Base-by-base conservation (phyloP, 1,139 yeast genomes). In the Nadsonia commutata region DNA sequence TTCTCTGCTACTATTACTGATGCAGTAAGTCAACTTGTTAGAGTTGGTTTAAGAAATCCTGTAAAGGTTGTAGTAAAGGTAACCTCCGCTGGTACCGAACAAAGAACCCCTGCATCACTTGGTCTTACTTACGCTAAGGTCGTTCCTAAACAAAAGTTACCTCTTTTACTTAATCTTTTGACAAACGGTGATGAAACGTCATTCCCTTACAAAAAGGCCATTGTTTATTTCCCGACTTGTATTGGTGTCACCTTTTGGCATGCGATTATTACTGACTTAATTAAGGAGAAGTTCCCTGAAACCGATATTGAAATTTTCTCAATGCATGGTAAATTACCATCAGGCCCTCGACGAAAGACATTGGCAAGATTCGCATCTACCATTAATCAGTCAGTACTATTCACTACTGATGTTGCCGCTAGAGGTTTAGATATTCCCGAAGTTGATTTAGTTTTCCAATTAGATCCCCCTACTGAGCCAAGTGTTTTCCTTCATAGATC, bases 401-500 rank as follows among this genome's bases (percentile, higher is more conserved):
- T 88, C 64, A 63, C 68, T 2, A 64, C 68, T 1, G 68, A 64
- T 49, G 65, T 64, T 11, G 95, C 96, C 1, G 95, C 95, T 0
- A 70, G 97, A 60, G 97, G 97, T 38, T 75, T 88, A 27, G 97
- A 88, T 65, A 77, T 86, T 27, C 94, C 95, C 1, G 90, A 85
- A 46, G 95, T 86, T 16, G 96, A 88, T 55, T 63, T 86, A 36
- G 95, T 86, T 3, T 66, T 86, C 8, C 96, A 86, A 57, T 53
- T 85, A 36, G 95, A 86, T 50, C 94, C 96, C 2, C 96, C 97
- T 1, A 80, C 88, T 0, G 94, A 84, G 52, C 84, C 95, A 0
- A 90, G 80, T 54, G 78, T 82, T 50, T 86, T 86, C 54, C 67
- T 85, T 42, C 96, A 86, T 59, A 71, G 97, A 54, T 80, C 90